Base-by-base conservation (phyloP, 2,329 filamentous ascomycete genomes). In the Trichophaea hybrida region DNA sequence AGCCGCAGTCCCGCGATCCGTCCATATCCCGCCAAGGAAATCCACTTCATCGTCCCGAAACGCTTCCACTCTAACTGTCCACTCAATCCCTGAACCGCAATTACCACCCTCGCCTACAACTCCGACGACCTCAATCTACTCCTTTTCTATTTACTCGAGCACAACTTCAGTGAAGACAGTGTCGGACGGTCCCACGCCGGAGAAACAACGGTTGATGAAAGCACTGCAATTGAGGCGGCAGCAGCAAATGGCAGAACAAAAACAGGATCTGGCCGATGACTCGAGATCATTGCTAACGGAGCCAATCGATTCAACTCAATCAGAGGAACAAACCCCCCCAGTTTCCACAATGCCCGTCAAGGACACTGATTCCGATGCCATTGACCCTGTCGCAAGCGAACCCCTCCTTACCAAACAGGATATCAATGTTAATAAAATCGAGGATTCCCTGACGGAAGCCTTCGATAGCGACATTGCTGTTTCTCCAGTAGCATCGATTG, bases 171-270 rank as follows among this genome's bases (percentile, higher is more conserved):
- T 46, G 13, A 55, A 55, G 53, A 17, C 64, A 59, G 55, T 57
- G 59, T 59, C 60, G 38, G 63, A 66, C 57, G 66, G 63, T n/a
- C 85, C 94, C 68, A 88, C 88, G 1, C 87, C 88, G 0, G 93
- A 98, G 72, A 97, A 94, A 74, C 82, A 87, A 62, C 80, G 93
- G 58, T 76, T 98, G 64, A 90, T 95, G 87, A 96, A 94, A 74
- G 93, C 93, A 6, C 79, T 96, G 74, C 86, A 96, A 72, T 73
- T 96, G 66, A 80, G 94, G 72, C 88, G 86, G 73, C 89, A 88
- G 71, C 43, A 48, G 24, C 82, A 84, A 69, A 72, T 72, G 55
- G 70, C 68, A 24, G 65, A 70, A 61, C 68, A 72, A 59, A 67
- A 68, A 65, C 59, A 71, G 59, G 65, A 51, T 12, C 15, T 17